phyloP scores from a whole-genome alignment of 164 flowering plant species.

The Taxillus chinensis region DNA sequence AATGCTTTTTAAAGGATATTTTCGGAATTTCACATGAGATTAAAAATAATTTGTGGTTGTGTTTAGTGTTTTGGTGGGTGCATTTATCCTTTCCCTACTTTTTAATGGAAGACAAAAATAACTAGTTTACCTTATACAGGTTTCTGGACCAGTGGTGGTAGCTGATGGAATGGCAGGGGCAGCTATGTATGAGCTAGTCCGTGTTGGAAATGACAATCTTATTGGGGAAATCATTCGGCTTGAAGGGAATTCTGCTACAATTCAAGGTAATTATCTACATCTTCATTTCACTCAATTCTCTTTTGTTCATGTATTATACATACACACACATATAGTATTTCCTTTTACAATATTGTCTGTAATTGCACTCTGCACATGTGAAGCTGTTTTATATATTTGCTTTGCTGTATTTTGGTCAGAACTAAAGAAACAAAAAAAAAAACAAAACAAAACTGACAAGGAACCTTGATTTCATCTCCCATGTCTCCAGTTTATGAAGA shows the following conservation, averaged over 20 bases:
- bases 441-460: background rate
- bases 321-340: too few relatives aligned
- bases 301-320: too few relatives aligned
- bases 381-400: background rate
- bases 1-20: too few relatives aligned
- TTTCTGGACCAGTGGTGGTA: conserved; percentile 97
- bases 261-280: conserved; percentile 53
- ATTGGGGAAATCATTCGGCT: conserved; percentile 98
- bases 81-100: too few relatives aligned
- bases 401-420: background rate
- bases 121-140: conserved; percentile 30
- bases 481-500: conserved; percentile 80
- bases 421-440: background rate
- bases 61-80: too few relatives aligned
- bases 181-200: conserved; percentile 99
- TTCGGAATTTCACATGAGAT: too few relatives aligned
- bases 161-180: conserved; percentile 99
- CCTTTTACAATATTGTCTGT: too few relatives aligned
- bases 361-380: too few relatives aligned
- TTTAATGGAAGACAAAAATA: too few relatives aligned
- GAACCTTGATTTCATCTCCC: conserved; percentile 1
- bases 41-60: too few relatives aligned
- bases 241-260: conserved; percentile 99
- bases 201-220: conserved; percentile 95
- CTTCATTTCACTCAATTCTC: too few relatives aligned